Evolutionary conservation across 768 basidiomycete genomes (phyloP).

Genomic region (Podaxis sp.): DNA sequence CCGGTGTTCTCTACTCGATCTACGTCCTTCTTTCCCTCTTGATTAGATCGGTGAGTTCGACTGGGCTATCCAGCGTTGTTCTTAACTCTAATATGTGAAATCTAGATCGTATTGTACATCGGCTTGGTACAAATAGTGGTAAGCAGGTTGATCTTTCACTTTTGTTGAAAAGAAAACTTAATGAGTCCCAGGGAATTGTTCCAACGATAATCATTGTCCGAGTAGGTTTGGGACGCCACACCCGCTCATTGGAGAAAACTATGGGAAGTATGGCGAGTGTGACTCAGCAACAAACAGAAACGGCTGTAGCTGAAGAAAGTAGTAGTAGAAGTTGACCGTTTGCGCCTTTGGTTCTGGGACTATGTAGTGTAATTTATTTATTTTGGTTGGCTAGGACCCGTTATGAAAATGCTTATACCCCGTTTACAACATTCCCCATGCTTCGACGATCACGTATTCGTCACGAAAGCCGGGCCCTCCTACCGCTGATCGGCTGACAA

Average conservation of each 20-base stretch:
- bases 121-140: background rate
- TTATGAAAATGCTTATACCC: too few species aligned
- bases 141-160: background rate
- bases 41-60: background rate
- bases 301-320: background rate
- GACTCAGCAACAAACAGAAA: background rate
- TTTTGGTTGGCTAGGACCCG: background rate
- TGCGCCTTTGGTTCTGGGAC: background rate
- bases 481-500: too few species aligned
- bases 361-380: background rate
- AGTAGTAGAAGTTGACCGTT: background rate
- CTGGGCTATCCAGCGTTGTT: background rate
- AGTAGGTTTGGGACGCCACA: background rate
- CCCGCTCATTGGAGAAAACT: background rate
- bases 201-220: slow-evolving; percentile 2
- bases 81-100: background rate
- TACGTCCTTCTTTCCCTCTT: background rate
- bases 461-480: too few species aligned
- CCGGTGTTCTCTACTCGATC: background rate
- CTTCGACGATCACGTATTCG: too few species aligned
- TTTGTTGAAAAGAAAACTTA: background rate
- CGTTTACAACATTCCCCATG: too few species aligned
- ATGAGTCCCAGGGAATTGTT: background rate
- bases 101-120: background rate
- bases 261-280: background rate